Percentiles rank a stretch among this genome's conserved stretches.
phyloP scores from a whole-genome alignment of 2,329 filamentous ascomycete species.

The Xylariaceae sp. region DNA sequence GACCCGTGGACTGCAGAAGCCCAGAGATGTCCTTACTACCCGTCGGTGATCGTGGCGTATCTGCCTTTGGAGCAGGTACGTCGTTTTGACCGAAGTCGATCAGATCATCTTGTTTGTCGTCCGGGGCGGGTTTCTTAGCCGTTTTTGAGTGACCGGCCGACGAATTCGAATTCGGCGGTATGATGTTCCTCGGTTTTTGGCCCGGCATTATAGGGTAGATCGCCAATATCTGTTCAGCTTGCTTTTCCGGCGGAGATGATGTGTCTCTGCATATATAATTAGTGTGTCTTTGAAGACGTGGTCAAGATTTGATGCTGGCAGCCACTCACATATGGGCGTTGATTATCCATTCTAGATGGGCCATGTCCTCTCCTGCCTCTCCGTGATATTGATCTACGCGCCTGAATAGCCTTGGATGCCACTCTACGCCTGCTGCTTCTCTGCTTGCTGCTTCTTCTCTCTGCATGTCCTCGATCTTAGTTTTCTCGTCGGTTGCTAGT shows the following conservation, averaged over 20 bases:
- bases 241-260: conserved; percentile 67
- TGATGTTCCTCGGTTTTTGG: conserved; percentile 63
- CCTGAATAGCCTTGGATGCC: conserved; percentile 86
- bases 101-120: conserved; percentile 45
- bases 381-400: conserved; percentile 70
- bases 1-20: conserved; percentile 52
- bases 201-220: conserved; percentile 85
- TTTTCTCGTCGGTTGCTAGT: conserved; percentile 90
- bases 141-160: conserved; percentile 26
- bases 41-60: conserved; percentile 5
- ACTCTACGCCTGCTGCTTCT: conserved; percentile 77
- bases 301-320: neutral
- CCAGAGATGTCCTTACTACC: conserved; percentile 44
- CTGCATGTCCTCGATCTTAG: conserved; percentile 91
- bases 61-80: conserved; percentile 9
- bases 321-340: conserved; percentile 76
- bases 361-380: conserved; percentile 76
- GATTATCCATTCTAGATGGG: conserved; percentile 94
- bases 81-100: conserved; percentile 61
- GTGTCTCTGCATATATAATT: conserved; percentile 48
- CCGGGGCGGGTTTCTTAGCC: conserved; percentile 14
- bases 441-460: conserved; percentile 83
- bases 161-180: conserved; percentile 52
- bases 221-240: conserved; percentile 79
- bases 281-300: conserved; percentile 3